Base-by-base conservation (phyloP, 345 rosid species). In the Mangifera indica region DNA sequence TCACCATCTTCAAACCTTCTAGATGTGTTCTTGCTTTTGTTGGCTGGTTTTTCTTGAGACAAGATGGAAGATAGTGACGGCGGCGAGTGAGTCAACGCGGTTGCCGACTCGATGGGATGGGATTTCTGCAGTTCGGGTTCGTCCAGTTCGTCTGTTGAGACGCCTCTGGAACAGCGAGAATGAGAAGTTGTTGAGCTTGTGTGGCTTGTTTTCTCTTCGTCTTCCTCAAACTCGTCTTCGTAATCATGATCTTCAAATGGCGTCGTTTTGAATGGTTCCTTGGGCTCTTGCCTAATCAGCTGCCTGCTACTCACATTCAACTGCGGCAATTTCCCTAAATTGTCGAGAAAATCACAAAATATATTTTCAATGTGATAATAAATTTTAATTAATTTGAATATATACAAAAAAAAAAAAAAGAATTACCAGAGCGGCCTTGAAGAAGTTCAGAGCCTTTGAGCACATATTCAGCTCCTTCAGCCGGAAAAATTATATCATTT, bases 371-470 rank as follows among this genome's bases (percentile, higher is more conserved):
- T 37, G 8, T 37, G 42, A 37, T 0, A 37, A 37, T 37, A 37
- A 5, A 37, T 37, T 37, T 37, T 5, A 5, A 37, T 37, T 37
- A 6, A 37, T 5, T 7, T 37, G 42, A 8, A 22, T 20, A 29
- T 34, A 22, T 14, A 42, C 49, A 48, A 63, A 32, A 45, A 34
- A 14, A 1, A 65, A 10, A 12, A 10, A 0, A 24, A 21, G 48
- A 69, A 17, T 46, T 29, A 87, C 89, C 92, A 58, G 92, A 72
- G 80, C 83, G 76, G 34, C 80, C 75, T 37, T 78, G 74, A 48
- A 86, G 62, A 67, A 93, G 73, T 66, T 93, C 96, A n/a, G 98
- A 93, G 18, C 98, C 98, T 83, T 93, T 93, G 73, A 93, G 90
- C 0, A 93, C 97, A 74, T 82, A 89, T 46, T 93, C 98, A 60